These are phyloP conservation scores for Aspergillus sp. DNA, from an alignment of 2,329 filamentous ascomycete species.

Conservation along the genomic window DNA sequence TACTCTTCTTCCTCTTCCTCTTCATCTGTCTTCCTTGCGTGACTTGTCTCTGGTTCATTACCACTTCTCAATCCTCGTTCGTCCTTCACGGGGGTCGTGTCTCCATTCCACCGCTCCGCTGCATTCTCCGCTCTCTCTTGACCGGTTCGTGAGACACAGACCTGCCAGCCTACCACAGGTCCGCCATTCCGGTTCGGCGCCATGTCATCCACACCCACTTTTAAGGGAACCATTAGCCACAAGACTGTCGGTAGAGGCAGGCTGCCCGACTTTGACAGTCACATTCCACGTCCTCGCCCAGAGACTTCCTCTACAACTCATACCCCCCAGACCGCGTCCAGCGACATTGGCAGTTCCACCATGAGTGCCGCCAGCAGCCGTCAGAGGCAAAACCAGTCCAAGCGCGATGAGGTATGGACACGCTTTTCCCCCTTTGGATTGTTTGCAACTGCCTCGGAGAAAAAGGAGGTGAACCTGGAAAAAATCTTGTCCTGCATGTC, in stretches of 20 bases:
- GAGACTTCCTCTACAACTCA: conserved; percentile 45
- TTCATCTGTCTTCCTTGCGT: conserved; percentile 13
- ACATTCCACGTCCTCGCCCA: conserved; percentile 64
- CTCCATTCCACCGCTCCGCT: conserved; percentile 10
- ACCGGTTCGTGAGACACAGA: conserved; percentile 25
- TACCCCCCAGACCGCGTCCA: conserved; percentile 44
- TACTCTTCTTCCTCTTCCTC: conserved; percentile 19
- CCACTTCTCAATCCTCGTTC: conserved; percentile 5
- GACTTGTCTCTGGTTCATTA: conserved; percentile 4
- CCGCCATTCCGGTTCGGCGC: conserved; percentile 10
- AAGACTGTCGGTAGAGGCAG: conserved; percentile 56
- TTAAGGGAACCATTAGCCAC: conserved; percentile 56
- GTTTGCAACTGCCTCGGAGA: background rate
- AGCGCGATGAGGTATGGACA: conserved; percentile 84
- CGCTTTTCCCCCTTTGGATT: conserved; percentile 3
- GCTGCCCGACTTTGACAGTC: conserved; percentile 55
- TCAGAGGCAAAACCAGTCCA: conserved; percentile 91
- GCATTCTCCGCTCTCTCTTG: conserved; percentile 21
- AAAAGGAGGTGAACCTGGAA: background rate
- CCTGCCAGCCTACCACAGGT: conserved; percentile 5
- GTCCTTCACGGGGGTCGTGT: background rate
- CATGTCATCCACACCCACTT: conserved; percentile 62
- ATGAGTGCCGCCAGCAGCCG: conserved; percentile 87
- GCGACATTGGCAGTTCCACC: conserved; percentile 63
- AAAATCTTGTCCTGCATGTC: background rate